Evolutionary conservation across 2,329 filamentous ascomycete species (phyloP).

Genomic region (Alternaria atra): DNA sequence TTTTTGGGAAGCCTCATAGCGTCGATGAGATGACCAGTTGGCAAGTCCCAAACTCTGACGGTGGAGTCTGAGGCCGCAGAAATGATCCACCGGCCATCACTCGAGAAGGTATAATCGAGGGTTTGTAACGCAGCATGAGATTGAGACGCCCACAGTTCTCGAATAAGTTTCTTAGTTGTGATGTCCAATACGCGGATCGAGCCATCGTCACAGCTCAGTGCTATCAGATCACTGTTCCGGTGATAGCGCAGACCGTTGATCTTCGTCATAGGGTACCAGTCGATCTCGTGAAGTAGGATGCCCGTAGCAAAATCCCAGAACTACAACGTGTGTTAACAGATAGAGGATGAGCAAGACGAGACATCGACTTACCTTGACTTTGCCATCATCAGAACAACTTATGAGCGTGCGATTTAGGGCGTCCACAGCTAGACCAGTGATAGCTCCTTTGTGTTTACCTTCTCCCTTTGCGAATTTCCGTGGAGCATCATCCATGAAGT

Average conservation of each 20-base stretch:
- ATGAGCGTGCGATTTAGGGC: conserved; percentile 86
- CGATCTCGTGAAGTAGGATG: conserved; percentile 78
- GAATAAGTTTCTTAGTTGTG: conserved; percentile 86
- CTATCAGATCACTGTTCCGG: conserved; percentile 81
- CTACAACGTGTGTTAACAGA: conserved; percentile 42
- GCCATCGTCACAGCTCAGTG: conserved; percentile 87
- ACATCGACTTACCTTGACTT: conserved; percentile 70
- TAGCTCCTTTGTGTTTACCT: conserved; percentile 79
- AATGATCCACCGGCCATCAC: conserved; percentile 92
- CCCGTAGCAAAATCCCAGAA: conserved; percentile 97
- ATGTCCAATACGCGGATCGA: conserved; percentile 90
- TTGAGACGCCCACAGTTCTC: conserved; percentile 81
- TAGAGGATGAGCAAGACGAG: not conserved
- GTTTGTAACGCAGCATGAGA: conserved; percentile 52
- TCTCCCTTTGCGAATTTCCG: conserved; percentile 59
- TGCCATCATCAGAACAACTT: conserved; percentile 89
- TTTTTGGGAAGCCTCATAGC: conserved; percentile 81
- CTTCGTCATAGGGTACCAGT: conserved; percentile 80
- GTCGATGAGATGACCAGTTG: conserved; percentile 94
- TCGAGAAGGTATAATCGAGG: conserved; percentile 74
- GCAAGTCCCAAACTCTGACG: conserved; percentile 91
- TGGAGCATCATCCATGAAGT: conserved; percentile 24
- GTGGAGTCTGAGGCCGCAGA: conserved; percentile 83
- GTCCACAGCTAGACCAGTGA: conserved; percentile 89
- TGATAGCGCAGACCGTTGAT: conserved; percentile 84